Conservation (phyloP, 1,284 basidiomycete genomes). For the Sporisorium iseilematis-ciliati region DNA sequence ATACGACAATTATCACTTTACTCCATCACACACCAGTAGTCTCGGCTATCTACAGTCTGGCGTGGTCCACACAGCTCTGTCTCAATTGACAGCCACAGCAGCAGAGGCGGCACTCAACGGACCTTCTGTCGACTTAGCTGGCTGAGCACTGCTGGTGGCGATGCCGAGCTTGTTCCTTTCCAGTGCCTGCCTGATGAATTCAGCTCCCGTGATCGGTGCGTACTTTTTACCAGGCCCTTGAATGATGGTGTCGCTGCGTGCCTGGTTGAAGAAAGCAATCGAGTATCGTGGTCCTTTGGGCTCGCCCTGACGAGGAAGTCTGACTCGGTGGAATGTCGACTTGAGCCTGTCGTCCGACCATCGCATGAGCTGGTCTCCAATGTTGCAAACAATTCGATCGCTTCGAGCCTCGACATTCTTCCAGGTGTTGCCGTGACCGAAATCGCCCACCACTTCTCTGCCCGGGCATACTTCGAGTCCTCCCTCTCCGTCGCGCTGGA, state of each 20-base stretch:
- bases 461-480: slow-evolving; percentile 74
- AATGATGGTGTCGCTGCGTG: slow-evolving; percentile 51
- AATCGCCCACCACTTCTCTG: slow-evolving; percentile 73
- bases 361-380: slow-evolving; percentile 76
- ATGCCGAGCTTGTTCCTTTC: slow-evolving; percentile 36
- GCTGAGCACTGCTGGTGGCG: slow-evolving; percentile 1
- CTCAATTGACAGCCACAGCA: slow-evolving; percentile 13
- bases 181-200: slow-evolving; percentile 58
- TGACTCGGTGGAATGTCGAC: slow-evolving; percentile 76
- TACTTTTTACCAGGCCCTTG: slow-evolving; percentile 61
- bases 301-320: slow-evolving; percentile 71
- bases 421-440: slow-evolving; percentile 73
- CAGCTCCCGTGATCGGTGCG: slow-evolving; percentile 38
- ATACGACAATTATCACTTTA: neutral
- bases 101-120: slow-evolving; percentile 3
- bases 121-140: neutral
- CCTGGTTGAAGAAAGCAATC: slow-evolving; percentile 67
- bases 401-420: slow-evolving; percentile 72
- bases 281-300: slow-evolving; percentile 58
- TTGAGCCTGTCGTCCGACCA: slow-evolving; percentile 77
- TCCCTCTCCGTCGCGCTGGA: slow-evolving; percentile 75
- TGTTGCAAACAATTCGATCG: slow-evolving; percentile 76
- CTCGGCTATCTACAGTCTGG: neutral
- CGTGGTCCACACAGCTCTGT: neutral
- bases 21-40: neutral